Evolutionary conservation across 2,329 filamentous ascomycete species (phyloP).

Genomic region (Lecanicillium sp.): DNA sequence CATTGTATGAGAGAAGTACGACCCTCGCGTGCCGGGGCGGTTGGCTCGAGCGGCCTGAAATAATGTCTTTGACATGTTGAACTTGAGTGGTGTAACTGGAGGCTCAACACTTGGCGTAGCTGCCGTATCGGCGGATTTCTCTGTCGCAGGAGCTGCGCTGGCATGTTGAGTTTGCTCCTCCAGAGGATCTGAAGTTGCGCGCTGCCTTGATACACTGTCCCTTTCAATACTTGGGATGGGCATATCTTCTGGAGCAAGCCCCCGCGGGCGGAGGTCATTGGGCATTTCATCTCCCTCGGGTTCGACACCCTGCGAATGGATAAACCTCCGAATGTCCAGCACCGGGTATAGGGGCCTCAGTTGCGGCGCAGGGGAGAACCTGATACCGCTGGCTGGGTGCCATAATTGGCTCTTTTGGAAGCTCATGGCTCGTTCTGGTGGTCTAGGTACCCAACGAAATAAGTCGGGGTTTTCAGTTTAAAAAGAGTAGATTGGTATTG

Average conservation of each 20-base stretch:
- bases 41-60: slow-evolving; percentile 42
- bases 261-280: no score
- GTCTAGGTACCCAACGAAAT: no score
- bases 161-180: no score
- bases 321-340: slow-evolving; percentile 5
- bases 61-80: slow-evolving; percentile 35
- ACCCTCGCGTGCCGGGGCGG: slow-evolving; percentile 32
- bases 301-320: slow-evolving; percentile 2
- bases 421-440: no score
- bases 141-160: no score
- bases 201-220: no score
- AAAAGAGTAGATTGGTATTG: no score
- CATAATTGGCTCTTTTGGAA: slow-evolving; percentile 14
- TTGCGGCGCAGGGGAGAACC: slow-evolving; percentile 17
- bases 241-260: no score
- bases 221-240: not conserved
- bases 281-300: not conserved
- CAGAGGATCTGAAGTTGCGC: no score
- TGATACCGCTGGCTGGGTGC: slow-evolving; percentile 21
- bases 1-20: slow-evolving; percentile 61
- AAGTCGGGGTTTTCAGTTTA: no score
- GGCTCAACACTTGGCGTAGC: slow-evolving; percentile 13
- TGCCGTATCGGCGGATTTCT: not conserved
- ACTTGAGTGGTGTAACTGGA: slow-evolving; percentile 31
- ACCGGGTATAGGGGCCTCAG: slow-evolving; percentile 16